Conservation (phyloP, 2,329 filamentous ascomycete genomes). For the Aspergillus floridensis region DNA sequence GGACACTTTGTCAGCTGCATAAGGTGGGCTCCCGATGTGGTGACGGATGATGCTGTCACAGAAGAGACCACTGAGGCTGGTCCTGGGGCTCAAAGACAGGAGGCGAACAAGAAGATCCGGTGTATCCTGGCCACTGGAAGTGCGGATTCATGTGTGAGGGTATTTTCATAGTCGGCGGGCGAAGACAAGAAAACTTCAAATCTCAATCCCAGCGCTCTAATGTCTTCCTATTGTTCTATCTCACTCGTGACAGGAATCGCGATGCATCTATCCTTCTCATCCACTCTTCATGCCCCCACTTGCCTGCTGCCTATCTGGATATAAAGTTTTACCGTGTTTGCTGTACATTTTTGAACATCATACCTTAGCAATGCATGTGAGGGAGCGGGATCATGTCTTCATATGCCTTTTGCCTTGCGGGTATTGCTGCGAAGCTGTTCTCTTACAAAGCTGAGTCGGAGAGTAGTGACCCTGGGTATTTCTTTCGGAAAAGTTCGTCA, state of each 20-base stretch:
- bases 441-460: neutral
- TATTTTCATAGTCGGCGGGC: neutral
- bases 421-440: neutral
- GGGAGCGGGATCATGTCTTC: neutral
- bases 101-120: neutral
- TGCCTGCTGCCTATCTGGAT: neutral
- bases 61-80: neutral
- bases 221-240: neutral
- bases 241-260: neutral
- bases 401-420: neutral
- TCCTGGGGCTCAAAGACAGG: neutral
- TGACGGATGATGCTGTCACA: conserved; percentile 19
- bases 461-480: neutral
- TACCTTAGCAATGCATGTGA: neutral
- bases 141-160: neutral
- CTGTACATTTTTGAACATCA: neutral
- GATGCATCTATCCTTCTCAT: neutral
- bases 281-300: neutral
- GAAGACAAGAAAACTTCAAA: neutral
- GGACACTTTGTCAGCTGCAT: conserved; percentile 83
- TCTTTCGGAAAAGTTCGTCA: neutral
- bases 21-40: conserved; percentile 70
- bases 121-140: neutral
- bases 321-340: neutral
- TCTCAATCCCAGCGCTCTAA: neutral